A percentile compares a stretch with the other conserved stretches of the same genome.
Evolutionary conservation across 192 early-diverging fungal genomes (phyloP).

Genomic region (Rhizophagus sp.): DNA sequence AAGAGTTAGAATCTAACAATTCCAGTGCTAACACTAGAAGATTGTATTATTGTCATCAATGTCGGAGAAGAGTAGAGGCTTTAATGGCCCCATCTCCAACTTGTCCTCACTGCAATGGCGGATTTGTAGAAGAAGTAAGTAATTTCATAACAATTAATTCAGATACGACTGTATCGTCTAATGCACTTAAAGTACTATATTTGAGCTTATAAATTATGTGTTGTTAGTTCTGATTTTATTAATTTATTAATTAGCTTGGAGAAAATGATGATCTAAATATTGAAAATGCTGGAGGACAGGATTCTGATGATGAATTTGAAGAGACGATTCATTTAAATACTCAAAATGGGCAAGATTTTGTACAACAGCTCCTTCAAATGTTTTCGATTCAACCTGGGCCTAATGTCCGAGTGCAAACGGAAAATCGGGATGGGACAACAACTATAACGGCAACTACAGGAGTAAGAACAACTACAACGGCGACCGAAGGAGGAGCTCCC

Average conservation of each 20-base stretch:
- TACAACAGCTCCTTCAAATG: constrained; percentile 10
- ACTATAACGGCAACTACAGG: constrained; percentile 19
- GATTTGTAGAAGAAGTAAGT: constrained; percentile 83
- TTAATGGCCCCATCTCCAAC: constrained; percentile 78
- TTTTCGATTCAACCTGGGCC: neutral
- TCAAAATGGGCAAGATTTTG: constrained; percentile 4
- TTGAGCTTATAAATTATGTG: neutral
- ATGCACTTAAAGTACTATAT: neutral
- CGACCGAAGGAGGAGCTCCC: neutral
- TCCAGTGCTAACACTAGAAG: neutral
- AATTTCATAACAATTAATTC: constrained; percentile 18
- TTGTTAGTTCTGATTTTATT: neutral
- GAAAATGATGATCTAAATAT: constrained; percentile 42
- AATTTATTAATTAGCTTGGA: constrained; percentile 38
- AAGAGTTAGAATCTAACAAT: neutral
- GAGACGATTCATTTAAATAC: neutral
- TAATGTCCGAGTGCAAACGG: constrained; percentile 31
- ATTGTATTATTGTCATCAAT: constrained; percentile 25
- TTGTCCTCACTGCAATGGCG: constrained; percentile 71
- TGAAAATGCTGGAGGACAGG: constrained; percentile 14
- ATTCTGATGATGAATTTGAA: constrained; percentile 21
- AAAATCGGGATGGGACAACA: constrained; percentile 31
- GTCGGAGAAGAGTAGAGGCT: constrained; percentile 36
- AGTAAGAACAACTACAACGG: neutral
- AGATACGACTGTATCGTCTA: constrained; percentile 10